Evolutionary conservation across 306 rosid genomes (phyloP).

Genomic region (Gastrolobium villosum): DNA sequence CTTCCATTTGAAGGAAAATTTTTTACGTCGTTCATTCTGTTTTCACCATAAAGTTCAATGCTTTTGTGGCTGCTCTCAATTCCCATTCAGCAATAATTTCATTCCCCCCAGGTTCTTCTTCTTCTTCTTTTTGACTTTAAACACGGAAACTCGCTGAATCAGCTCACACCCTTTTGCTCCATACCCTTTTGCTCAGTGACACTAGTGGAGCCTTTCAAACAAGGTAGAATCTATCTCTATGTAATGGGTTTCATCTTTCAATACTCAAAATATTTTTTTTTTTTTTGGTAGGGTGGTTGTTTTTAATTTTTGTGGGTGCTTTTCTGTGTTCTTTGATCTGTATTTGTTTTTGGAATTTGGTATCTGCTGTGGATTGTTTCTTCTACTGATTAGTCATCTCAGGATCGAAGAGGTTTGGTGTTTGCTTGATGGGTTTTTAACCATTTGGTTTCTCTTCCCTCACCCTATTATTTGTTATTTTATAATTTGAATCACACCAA

Average conservation of each 20-base stretch:
- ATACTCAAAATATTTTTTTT: conserved; percentile 36
- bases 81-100: conserved; percentile 46
- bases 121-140: conserved; percentile 30
- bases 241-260: conserved; percentile 49
- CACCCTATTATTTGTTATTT: conserved; percentile 14
- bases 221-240: conserved; percentile 56
- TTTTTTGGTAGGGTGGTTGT: background rate
- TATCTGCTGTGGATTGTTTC: conserved; percentile 49
- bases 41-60: conserved; percentile 46
- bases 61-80: conserved; percentile 47
- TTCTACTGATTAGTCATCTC: conserved; percentile 42
- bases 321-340: conserved; percentile 51
- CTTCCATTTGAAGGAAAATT: conserved; percentile 57
- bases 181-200: too few relatives aligned
- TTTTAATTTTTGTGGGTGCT: background rate
- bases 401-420: conserved; percentile 43
- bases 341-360: conserved; percentile 41
- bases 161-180: conserved; percentile 59
- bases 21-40: conserved; percentile 40
- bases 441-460: conserved; percentile 46
- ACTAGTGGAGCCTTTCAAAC: conserved; percentile 37
- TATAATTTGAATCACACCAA: conserved; percentile 32
- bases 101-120: background rate
- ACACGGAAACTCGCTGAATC: conserved; percentile 50
- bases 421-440: conserved; percentile 54